A percentile compares a stretch with the other conserved stretches of the same genome.
Conservation (phyloP, 2,329 filamentous ascomycete species). For the Ceratocystiopsis sp. region DNA sequence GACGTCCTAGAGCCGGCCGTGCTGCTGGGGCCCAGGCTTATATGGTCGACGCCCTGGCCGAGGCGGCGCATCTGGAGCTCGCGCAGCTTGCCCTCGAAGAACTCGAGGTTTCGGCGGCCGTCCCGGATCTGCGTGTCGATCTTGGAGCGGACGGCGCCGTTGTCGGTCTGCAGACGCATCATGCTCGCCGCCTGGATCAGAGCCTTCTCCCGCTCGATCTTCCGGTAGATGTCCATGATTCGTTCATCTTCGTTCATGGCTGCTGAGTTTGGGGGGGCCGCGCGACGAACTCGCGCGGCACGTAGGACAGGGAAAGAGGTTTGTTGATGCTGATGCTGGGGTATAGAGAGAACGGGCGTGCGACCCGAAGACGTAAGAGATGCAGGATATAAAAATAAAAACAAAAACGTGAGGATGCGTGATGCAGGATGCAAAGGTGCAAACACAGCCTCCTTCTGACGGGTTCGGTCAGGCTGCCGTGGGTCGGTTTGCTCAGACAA, state of each 20-base stretch:
- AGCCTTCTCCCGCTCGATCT: conserved; percentile 95
- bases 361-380: neutral
- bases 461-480: too few relatives aligned
- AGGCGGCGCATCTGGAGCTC: conserved; percentile 74
- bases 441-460: too few relatives aligned
- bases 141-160: conserved; percentile 75
- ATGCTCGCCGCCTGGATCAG: conserved; percentile 86
- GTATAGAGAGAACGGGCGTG: too few relatives aligned
- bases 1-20: conserved; percentile 5
- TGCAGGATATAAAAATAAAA: too few relatives aligned
- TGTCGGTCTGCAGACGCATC: conserved; percentile 92
- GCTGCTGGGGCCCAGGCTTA: conserved; percentile 38
- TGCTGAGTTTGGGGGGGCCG: conserved; percentile 11
- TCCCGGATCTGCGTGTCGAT: conserved; percentile 92
- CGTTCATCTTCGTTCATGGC: conserved; percentile 48
- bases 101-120: conserved; percentile 65
- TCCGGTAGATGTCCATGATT: conserved; percentile 71
- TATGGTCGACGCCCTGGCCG: conserved; percentile 46
- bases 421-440: too few relatives aligned
- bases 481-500: too few relatives aligned
- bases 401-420: too few relatives aligned
- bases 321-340: too few relatives aligned
- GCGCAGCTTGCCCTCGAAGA: conserved; percentile 47
- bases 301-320: too few relatives aligned
- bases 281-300: too few relatives aligned